These are phyloP conservation scores for Coemansia sp. DNA, from an alignment of 192 early-diverging fungal genomes.

Conservation along the genomic window DNA sequence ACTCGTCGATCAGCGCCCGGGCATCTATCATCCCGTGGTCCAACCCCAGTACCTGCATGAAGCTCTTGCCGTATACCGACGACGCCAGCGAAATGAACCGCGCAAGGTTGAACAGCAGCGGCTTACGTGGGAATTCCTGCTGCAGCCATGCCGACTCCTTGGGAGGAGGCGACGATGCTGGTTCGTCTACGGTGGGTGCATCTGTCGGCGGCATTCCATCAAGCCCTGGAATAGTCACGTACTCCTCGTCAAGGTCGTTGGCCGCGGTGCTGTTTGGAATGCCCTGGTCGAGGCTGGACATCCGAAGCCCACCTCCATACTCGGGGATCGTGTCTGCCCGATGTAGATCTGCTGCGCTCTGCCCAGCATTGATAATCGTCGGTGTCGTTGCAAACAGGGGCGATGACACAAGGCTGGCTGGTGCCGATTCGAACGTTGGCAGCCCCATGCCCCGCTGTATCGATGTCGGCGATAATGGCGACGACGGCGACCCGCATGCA, in stretches of 20 bases:
- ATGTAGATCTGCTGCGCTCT: neutral
- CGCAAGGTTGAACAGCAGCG: conserved; percentile 65
- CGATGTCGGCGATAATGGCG: conserved; percentile 10
- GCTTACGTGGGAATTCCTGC: conserved; percentile 52
- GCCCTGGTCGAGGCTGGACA: neutral
- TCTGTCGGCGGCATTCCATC: conserved; percentile 5
- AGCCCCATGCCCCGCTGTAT: conserved; percentile 5
- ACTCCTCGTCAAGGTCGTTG: neutral
- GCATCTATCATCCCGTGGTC: conserved; percentile 39
- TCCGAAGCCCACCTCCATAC: neutral
- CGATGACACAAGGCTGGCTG: conserved; percentile 42
- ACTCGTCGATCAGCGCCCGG: conserved; percentile 44
- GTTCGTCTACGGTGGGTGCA: conserved; percentile 21
- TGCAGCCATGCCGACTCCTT: conserved; percentile 16
- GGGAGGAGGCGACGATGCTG: conserved; percentile 38
- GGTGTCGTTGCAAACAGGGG: conserved; percentile 40
- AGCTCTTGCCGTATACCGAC: conserved; percentile 69
- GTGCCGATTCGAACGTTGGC: conserved; percentile 46
- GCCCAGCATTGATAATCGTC: neutral
- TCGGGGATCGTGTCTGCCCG: conserved; percentile 3
- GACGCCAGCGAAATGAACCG: conserved; percentile 71
- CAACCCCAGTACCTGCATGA: conserved; percentile 73
- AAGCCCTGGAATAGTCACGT: neutral
- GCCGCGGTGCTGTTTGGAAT: neutral
- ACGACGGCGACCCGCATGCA: conserved; percentile 7